Evolutionary conservation across 805 yeast genomes (phyloP).

Genomic region (Starmerella sp.): DNA sequence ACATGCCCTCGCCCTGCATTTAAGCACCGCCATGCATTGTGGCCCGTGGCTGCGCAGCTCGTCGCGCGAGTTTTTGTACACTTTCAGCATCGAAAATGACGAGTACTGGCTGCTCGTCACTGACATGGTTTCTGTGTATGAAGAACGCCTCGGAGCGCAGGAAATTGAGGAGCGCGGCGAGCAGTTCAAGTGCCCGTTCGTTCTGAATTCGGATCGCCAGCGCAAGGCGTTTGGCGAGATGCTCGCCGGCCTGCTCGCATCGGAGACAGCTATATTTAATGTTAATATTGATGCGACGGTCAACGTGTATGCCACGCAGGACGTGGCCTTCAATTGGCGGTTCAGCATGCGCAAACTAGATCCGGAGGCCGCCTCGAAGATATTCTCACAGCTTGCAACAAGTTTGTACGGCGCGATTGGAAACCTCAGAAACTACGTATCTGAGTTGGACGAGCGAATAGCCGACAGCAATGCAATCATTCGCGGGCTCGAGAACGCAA

Average conservation of each 20-base stretch:
- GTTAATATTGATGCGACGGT: background rate
- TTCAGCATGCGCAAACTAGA: background rate
- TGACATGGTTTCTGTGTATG: background rate
- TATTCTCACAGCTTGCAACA: background rate
- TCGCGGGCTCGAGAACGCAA: conserved; percentile 9
- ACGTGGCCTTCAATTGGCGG: conserved; percentile 5
- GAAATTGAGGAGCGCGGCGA: conserved; percentile 8
- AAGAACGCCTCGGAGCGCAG: background rate
- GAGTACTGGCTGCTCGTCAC: conserved; percentile 8
- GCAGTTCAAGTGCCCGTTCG: conserved; percentile 7
- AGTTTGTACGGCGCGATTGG: conserved; percentile 2
- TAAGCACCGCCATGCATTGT: background rate
- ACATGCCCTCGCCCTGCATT: background rate
- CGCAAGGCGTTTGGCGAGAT: background rate
- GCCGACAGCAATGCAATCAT: conserved; percentile 6
- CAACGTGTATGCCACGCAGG: background rate
- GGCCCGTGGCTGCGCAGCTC: conserved; percentile 6
- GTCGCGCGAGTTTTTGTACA: background rate
- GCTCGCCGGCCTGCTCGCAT: background rate
- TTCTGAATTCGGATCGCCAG: conserved; percentile 3
- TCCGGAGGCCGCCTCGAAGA: background rate
- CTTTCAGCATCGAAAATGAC: background rate
- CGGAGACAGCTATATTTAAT: background rate
- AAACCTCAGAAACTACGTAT: background rate
- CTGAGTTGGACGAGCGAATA: background rate